Base-by-base conservation (phyloP, 768 basidiomycete species). In the Lanmaoa pseudosensibilis region DNA sequence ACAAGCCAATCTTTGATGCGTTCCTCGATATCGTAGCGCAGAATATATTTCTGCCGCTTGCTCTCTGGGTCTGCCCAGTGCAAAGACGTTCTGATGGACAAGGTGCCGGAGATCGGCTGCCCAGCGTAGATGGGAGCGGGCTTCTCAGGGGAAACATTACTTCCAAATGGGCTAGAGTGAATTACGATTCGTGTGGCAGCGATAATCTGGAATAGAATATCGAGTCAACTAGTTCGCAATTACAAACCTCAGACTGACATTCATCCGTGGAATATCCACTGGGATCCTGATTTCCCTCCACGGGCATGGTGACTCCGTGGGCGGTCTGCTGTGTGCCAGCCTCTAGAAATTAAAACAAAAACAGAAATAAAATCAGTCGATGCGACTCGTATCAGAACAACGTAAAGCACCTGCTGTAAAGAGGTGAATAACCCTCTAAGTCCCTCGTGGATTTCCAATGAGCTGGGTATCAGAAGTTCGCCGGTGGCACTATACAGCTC, bases 1-100 rank as follows among this genome's bases (percentile, higher is more conserved):
- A 98, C 83, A 4, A 97, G 77, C 95, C 95, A 98, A 61, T 92
- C 89, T 47, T 84, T 85, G 18, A 85, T 80, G 71, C 85, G 80
- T 61, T 93, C 91, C 55, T 90, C 85, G 16, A 97, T 78, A 60
- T 94, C 91, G 66, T 88, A 98, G 37, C 86, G 81, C 73, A 95
- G 78, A 39, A 72, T 65, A 66, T 86, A 88, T 52, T 70, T 72
- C 21, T 69, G 73, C 30, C 69, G 61, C 65, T 80, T 73, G 33
- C 70, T 69, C 55, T 78, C 70, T 61, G 64, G 74, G 7, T 79
- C 75, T 33, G 86, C 80, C 94, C 93, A 95, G 59, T 87, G 85
- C 65, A 92, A 87, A 4, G 87, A 86, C 0, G 88, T 90, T 36
- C 76, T 76, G 27, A 98, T 83, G 2, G 75, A 78, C 34, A 97